Conservation (phyloP, 2,329 filamentous ascomycete genomes). For the Aureobasidium leucospermi region DNA sequence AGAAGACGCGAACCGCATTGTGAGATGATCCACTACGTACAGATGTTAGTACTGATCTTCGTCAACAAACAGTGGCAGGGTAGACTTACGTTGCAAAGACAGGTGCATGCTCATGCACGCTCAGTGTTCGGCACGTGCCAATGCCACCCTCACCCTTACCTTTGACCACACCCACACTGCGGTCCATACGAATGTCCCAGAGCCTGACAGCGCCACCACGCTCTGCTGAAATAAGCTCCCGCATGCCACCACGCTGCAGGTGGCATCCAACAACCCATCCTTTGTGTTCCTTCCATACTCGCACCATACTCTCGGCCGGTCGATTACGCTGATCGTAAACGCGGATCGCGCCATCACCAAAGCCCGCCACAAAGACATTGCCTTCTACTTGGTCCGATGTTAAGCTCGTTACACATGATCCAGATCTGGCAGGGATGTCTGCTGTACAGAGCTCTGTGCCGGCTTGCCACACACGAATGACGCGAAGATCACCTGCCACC, state of each 20-base stretch:
- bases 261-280: conserved; percentile 96
- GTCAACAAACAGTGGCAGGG: background rate
- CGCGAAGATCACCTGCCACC: conserved; percentile 92
- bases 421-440: conserved; percentile 89
- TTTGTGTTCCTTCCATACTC: conserved; percentile 91
- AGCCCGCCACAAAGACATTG: conserved; percentile 91
- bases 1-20: conserved; percentile 18
- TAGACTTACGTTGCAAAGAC: conserved; percentile 68
- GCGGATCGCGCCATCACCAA: conserved; percentile 87
- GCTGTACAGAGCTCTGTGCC: conserved; percentile 85
- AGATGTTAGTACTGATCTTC: background rate
- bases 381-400: conserved; percentile 98
- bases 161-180: conserved; percentile 60
- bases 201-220: conserved; percentile 88
- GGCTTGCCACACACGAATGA: conserved; percentile 94
- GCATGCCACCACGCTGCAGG: conserved; percentile 89
- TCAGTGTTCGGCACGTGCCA: conserved; percentile 74
- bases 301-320: conserved; percentile 85
- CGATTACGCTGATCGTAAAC: conserved; percentile 81
- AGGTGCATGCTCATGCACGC: conserved; percentile 91
- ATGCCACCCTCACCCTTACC: conserved; percentile 48
- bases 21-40: conserved; percentile 16
- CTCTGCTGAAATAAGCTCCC: conserved; percentile 84
- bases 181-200: conserved; percentile 87
- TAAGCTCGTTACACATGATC: conserved; percentile 89